These are phyloP conservation scores for Rhizopus sp. DNA, from an alignment of 371 early-diverging fungal genomes.

Conservation along the genomic window DNA sequence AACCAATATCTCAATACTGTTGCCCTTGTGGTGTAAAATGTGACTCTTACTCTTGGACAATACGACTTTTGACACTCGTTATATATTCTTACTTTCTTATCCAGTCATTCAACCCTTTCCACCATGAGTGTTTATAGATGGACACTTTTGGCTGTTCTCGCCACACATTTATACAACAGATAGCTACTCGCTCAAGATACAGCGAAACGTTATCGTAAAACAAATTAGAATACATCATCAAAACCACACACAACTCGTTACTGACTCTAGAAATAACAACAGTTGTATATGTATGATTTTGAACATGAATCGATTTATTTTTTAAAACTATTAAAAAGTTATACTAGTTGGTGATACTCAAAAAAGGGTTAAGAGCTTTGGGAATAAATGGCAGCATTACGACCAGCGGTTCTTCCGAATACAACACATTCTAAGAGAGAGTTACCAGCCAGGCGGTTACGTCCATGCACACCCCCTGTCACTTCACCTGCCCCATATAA, in stretches of 20 bases:
- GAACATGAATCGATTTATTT: too few relatives aligned
- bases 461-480: conserved; percentile 81
- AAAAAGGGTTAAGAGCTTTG: conserved; percentile 7
- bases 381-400: conserved; percentile 42
- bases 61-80: conserved; percentile 51
- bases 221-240: too few relatives aligned
- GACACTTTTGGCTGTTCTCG: conserved; percentile 33
- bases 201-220: too few relatives aligned
- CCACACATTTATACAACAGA: conserved; percentile 8
- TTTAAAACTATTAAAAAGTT: too few relatives aligned
- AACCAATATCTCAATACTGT: too few relatives aligned
- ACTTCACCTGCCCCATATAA: conserved; percentile 82
- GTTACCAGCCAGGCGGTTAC: conserved; percentile 82
- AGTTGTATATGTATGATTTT: too few relatives aligned
- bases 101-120: conserved; percentile 36
- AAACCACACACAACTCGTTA: too few relatives aligned
- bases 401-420: conserved; percentile 80
- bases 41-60: conserved; percentile 51
- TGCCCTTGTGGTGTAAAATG: conserved; percentile 65
- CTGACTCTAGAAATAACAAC: too few relatives aligned
- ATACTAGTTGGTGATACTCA: too few relatives aligned
- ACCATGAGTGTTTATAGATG: conserved; percentile 20
- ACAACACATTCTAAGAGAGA: conserved; percentile 87
- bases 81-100: conserved; percentile 55
- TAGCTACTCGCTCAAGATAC: too few relatives aligned